phyloP scores from a whole-genome alignment of 768 basidiomycete genomes.

The Serendipita vermifera region DNA sequence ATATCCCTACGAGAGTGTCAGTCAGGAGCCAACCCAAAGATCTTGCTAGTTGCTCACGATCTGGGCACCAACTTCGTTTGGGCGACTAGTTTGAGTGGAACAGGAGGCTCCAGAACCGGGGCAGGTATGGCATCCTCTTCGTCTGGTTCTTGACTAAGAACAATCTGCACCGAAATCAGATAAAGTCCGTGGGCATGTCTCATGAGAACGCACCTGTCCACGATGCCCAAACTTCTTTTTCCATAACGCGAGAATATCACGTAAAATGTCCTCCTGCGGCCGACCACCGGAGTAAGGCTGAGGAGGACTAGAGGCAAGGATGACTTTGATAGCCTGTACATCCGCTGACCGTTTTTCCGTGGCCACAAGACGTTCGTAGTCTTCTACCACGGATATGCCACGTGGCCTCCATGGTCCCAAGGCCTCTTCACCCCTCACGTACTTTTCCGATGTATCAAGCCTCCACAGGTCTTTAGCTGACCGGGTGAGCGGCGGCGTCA shows the following conservation, averaged over 20 bases:
- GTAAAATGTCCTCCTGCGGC: slow-evolving; percentile 47
- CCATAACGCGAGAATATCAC: slow-evolving; percentile 67
- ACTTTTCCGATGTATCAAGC: slow-evolving; percentile 87
- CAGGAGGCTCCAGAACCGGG: slow-evolving; percentile 28
- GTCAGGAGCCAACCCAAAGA: slow-evolving; percentile 8
- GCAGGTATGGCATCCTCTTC: slow-evolving; percentile 39
- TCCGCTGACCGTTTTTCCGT: slow-evolving; percentile 71
- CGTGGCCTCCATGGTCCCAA: slow-evolving; percentile 77
- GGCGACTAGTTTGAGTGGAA: slow-evolving; percentile 54
- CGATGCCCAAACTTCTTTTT: slow-evolving; percentile 64
- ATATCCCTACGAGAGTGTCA: slow-evolving; percentile 43
- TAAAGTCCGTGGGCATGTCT: slow-evolving; percentile 5
- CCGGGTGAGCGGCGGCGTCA: slow-evolving; percentile 74
- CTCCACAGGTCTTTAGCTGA: slow-evolving; percentile 87
- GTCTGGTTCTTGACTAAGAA: slow-evolving; percentile 62
- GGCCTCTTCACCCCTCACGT: slow-evolving; percentile 83
- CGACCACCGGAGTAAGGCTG: slow-evolving; percentile 45
- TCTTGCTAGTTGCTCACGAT: slow-evolving; percentile 43
- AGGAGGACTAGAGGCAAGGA: slow-evolving; percentile 37
- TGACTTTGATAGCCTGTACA: slow-evolving; percentile 75
- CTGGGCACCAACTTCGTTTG: slow-evolving; percentile 59
- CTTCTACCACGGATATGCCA: slow-evolving; percentile 79
- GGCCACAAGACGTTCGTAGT: slow-evolving; percentile 58
- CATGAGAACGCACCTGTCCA: slow-evolving; percentile 46
- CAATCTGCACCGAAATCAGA: slow-evolving; percentile 44